Conservation (phyloP, 1,284 basidiomycete species). For the Marasmius oreades region DNA sequence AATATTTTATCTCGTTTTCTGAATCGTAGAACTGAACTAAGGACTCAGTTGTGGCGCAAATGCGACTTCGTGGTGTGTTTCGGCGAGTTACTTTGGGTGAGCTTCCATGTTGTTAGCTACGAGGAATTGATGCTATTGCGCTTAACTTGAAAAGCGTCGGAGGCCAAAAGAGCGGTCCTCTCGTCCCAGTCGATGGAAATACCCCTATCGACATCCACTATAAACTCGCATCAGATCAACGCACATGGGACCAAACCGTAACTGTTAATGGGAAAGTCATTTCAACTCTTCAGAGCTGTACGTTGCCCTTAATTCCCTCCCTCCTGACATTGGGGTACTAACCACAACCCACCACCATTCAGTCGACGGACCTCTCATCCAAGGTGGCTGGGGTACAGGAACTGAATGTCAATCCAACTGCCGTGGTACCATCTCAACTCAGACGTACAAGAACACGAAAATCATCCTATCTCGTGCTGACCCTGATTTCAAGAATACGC, state of each 20-base stretch:
- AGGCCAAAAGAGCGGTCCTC: constrained; percentile 6
- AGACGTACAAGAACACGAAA: constrained; percentile 11
- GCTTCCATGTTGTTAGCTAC: neutral
- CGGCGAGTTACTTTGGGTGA: constrained; percentile 14
- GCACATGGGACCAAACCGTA: constrained; percentile 13
- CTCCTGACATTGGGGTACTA: neutral
- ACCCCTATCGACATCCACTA: constrained; percentile 10
- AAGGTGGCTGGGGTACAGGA: constrained; percentile 14
- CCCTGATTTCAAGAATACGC: constrained; percentile 8
- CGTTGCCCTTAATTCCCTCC: neutral
- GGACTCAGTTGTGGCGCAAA: constrained; percentile 11
- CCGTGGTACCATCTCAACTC: neutral
- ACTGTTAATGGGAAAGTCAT: constrained; percentile 11
- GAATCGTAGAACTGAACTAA: neutral
- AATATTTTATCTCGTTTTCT: neutral
- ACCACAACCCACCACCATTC: too few species aligned
- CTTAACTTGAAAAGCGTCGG: constrained; percentile 2
- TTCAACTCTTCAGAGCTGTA: constrained; percentile 10
- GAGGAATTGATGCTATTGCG: neutral
- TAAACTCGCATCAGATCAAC: neutral
- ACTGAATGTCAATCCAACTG: constrained; percentile 13
- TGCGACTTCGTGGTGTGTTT: constrained; percentile 12
- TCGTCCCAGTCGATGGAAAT: constrained; percentile 10
- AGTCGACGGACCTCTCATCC: constrained; percentile 12
- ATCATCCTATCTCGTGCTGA: constrained; percentile 11